Evolutionary conservation across 202 grass and related monocot genomes (phyloP).

Genomic region (Setaria italica): DNA sequence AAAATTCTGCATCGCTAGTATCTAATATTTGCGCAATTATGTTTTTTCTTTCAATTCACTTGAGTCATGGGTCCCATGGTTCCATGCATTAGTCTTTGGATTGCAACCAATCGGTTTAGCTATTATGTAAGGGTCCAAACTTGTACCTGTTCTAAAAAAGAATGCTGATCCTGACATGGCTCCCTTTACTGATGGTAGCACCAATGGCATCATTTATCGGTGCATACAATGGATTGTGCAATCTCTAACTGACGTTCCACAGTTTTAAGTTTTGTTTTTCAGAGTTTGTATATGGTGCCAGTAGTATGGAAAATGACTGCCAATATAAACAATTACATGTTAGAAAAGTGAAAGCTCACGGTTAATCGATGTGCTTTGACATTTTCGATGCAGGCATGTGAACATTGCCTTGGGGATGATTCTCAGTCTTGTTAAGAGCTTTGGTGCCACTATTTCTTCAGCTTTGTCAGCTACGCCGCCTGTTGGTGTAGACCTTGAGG

Average conservation of each 20-base stretch:
- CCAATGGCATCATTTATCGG: slow-evolving; percentile 2
- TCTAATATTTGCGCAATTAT: background rate
- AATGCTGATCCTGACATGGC: background rate
- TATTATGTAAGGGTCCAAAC: background rate
- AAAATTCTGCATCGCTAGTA: background rate
- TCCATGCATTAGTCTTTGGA: background rate
- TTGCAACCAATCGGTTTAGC: background rate
- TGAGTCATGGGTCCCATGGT: background rate
- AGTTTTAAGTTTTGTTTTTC: slow-evolving; percentile 1
- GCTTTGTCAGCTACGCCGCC: slow-evolving; percentile 53
- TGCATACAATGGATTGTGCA: background rate
- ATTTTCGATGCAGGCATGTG: slow-evolving; percentile 53
- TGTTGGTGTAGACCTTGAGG: slow-evolving; percentile 67
- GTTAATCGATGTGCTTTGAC: slow-evolving; percentile 20
- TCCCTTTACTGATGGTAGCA: slow-evolving; percentile 19
- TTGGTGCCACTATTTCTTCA: slow-evolving; percentile 64
- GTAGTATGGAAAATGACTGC: slow-evolving; percentile 16
- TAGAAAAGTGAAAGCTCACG: background rate
- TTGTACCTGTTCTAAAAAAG: background rate
- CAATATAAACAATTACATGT: background rate
- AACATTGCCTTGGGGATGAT: slow-evolving; percentile 66
- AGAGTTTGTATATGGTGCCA: slow-evolving; percentile 17
- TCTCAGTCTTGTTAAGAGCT: slow-evolving; percentile 61
- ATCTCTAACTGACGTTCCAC: background rate
- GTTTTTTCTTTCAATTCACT: background rate